Evolutionary conservation across 371 early-diverging fungal genomes (phyloP), one percentile per base, ranked within the genome.

Genomic region (Actinomucor elegans): DNA sequence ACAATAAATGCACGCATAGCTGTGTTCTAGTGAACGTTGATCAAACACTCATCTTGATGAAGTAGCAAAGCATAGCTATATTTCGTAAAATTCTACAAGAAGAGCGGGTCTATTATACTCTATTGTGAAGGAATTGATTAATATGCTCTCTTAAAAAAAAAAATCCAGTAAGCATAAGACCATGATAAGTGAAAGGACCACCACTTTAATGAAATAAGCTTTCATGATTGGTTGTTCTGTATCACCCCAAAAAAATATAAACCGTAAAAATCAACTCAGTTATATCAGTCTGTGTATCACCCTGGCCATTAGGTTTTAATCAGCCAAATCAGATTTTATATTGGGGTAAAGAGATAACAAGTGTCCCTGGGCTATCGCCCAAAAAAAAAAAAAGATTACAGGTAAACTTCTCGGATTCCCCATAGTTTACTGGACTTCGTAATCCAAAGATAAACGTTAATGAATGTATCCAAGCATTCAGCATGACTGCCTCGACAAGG

Each of bases 221-320:
- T 7, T n/a, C n/a, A 20, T 56, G 56, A 56, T 56, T 56, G 56
- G 56, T 49, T 23, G 42, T 14, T n/a, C 26, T 56, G 56, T 56
- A 56, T 48, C 49, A 56, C 56, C 56, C 56, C 56, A 56, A 56
- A 42, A 56, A 46, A 41, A 52, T n/a, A 33, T n/a, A n/a, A 14
- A 43, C 23, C 3, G 43, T 8, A 5, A 15, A 26, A 18, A 18
- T 3, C 5, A 21, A 38, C 38, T 24, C 35, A 48, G 35, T 36
- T 28, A 36, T 50, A 31, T 26, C 21, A 36, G 28, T 37, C 27
- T 37, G 28, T 37, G 38, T 48, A 37, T 28, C 37, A n/a, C 23
- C 31, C 24, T 29, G 38, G 29, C 38, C 36, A 18, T 32, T 46
- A n/a, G n/a, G 21, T 32, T 31, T 31, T 50, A 38, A 29, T 38